These are phyloP conservation scores for Dioscorea zingiberensis DNA, from an alignment of 106 monocot species.

Conservation along the genomic window DNA sequence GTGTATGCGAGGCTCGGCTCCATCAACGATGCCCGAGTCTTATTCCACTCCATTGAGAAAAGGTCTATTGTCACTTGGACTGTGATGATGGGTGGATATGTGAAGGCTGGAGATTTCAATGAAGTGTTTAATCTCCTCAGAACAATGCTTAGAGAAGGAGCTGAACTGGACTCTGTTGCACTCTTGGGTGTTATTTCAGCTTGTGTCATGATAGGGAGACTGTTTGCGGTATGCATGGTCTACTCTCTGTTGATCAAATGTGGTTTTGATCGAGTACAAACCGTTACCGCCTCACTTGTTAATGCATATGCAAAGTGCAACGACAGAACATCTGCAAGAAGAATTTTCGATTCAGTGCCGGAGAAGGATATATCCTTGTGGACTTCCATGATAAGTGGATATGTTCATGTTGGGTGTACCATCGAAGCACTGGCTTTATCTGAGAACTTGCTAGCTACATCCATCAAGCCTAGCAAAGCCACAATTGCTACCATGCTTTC, in stretches of 20 bases:
- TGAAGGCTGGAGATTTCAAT: slow-evolving; percentile 15
- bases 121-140: slow-evolving; percentile 32
- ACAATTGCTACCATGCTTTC: slow-evolving; percentile 31
- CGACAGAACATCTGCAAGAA: slow-evolving; percentile 24
- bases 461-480: slow-evolving; percentile 19
- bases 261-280: slow-evolving; percentile 10
- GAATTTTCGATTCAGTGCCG: slow-evolving; percentile 23
- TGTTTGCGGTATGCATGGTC: slow-evolving; percentile 4
- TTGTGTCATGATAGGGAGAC: slow-evolving; percentile 3
- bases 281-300: slow-evolving; percentile 19
- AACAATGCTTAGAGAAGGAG: slow-evolving; percentile 8
- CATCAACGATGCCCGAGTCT: slow-evolving; percentile 10
- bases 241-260: slow-evolving; percentile 26
- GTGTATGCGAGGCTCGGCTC: slow-evolving; percentile 23
- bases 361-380: slow-evolving; percentile 37
- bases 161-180: slow-evolving; percentile 17
- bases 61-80: slow-evolving; percentile 35
- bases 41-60: slow-evolving; percentile 26
- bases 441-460: slow-evolving; percentile 12
- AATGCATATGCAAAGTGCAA: slow-evolving; percentile 30
- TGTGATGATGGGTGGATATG: slow-evolving; percentile 25
- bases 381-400: slow-evolving; percentile 50
- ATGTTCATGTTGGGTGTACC: slow-evolving; percentile 15
- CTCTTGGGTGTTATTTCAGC: slow-evolving; percentile 24
- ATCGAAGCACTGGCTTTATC: slow-evolving; percentile 28